Evolutionary conservation across 78 protist genomes (phyloP).

Genomic region (Diacronema lutheri): DNA sequence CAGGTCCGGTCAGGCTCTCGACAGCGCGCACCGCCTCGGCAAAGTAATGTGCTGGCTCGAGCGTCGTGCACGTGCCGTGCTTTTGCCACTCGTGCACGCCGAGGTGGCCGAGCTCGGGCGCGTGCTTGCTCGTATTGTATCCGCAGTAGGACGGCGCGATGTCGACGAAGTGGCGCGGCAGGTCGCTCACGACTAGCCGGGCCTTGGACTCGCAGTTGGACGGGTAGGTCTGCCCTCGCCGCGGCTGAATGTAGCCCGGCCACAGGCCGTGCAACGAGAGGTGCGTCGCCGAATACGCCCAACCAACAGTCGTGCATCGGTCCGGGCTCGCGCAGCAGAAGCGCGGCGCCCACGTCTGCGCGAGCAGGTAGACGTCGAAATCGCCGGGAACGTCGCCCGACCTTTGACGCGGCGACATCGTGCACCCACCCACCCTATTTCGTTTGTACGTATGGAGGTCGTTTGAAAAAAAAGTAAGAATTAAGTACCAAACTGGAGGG

Average conservation of each 20-base stretch:
- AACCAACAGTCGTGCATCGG: not conserved
- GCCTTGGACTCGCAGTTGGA: not conserved
- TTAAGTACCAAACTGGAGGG: too few species aligned
- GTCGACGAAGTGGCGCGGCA: slow-evolving; percentile 22
- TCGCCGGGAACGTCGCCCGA: too few species aligned
- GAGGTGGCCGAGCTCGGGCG: not conserved
- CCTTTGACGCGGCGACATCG: too few species aligned
- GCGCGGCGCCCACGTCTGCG: not conserved
- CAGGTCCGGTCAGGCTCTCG: not conserved
- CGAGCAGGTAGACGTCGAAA: slow-evolving; percentile 11
- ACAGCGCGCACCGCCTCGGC: not conserved
- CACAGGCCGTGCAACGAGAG: slow-evolving; percentile 15
- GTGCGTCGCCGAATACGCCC: not conserved
- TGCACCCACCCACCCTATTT: too few species aligned
- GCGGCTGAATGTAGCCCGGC: not conserved
- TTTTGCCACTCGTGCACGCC: slow-evolving; percentile 23
- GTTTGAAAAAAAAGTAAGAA: too few species aligned
- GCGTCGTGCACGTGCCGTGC: slow-evolving; percentile 10
- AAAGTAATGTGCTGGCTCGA: not conserved
- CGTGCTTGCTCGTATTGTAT: not conserved
- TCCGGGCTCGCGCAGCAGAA: not conserved
- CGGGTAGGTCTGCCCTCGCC: not conserved
- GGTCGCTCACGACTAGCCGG: not conserved
- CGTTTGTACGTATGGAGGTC: too few species aligned
- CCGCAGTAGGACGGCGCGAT: not conserved